Percentiles rank a stretch among this genome's conserved stretches.
Evolutionary conservation across 441 rosid species (phyloP).

Genomic region (Jatropha multifida): DNA sequence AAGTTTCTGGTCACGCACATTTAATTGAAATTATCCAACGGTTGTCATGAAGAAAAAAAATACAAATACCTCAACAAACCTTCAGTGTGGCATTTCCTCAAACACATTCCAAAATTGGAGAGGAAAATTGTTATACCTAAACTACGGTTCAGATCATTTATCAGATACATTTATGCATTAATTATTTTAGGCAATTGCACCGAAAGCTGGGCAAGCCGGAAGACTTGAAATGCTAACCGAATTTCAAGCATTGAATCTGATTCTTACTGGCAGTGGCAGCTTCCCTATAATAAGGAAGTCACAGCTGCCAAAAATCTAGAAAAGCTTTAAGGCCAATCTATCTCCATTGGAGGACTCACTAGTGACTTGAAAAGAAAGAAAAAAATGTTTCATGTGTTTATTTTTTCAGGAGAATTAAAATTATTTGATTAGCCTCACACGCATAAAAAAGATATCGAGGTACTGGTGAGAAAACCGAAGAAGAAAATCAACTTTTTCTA

Average conservation of each 20-base stretch:
- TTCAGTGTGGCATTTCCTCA: constrained; percentile 8
- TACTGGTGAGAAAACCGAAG: too few species aligned
- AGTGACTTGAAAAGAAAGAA: too few species aligned
- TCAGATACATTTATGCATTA: neutral
- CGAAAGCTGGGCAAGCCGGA: too few species aligned
- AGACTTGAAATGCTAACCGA: too few species aligned
- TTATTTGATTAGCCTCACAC: too few species aligned
- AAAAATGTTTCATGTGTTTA: too few species aligned
- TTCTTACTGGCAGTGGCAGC: neutral
- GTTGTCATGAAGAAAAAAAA: neutral
- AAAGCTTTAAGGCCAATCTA: neutral
- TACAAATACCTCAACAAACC: neutral
- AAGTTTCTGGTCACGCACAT: neutral
- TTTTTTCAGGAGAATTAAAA: too few species aligned
- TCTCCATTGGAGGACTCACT: neutral
- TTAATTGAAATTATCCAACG: neutral
- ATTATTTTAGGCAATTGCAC: neutral
- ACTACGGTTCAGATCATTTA: neutral
- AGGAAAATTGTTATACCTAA: neutral
- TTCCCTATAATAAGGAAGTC: neutral
- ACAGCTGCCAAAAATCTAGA: neutral
- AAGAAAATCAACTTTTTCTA: too few species aligned
- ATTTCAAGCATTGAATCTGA: neutral
- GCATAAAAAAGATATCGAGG: too few species aligned
- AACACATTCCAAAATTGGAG: neutral